Evolutionary conservation across 805 yeast genomes (phyloP), one percentile per base, ranked within the genome.

Genomic region (Ogataea salicorniae): DNA sequence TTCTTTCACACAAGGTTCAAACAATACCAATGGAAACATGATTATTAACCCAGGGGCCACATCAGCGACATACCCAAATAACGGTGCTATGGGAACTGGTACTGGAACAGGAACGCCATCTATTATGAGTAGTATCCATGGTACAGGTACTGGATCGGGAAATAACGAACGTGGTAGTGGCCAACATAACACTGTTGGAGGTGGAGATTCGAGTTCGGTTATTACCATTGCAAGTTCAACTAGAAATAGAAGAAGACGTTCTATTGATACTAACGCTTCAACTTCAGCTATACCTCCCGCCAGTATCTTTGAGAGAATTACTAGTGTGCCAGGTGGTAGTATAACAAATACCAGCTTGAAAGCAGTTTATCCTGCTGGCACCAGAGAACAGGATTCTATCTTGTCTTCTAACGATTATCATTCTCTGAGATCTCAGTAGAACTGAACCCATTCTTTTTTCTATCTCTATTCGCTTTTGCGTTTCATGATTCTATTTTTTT

Each of bases 211-310:
- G 1, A 59, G 67, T 0, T 63, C 68, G 2, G 63, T 67, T 18
- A 55, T 67, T 6, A 67, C 71, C 1, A 57, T 67, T 46, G 69
- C 69, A 2, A 59, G 66, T 35, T 63, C 68, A 2, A 62, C 68
- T 2, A 56, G 69, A 22, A 59, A 64, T 41, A 50, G 64, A 40
- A 52, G 69, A 47, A 51, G 70, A 34, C 48, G 68, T 18, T 63
- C 68, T 23, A 59, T 71, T 8, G 74, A 76, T 37, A 74, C 78
- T 26, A 83, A 80, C 53, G 79, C 87, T 18, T 79, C 85, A 43
- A 79, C 85, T 0, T 71, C 80, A 26, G 88, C 88, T 0, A 83
- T 84, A 16, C 80, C 89, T 1, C 89, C 90, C 0, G 84, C 87
- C n/a, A 79, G 85, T 53, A 80, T 83, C 9, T 67, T 81, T 67